Base-by-base conservation (phyloP, 2,329 filamentous ascomycete species). In the Aurifilum marmelostoma region DNA sequence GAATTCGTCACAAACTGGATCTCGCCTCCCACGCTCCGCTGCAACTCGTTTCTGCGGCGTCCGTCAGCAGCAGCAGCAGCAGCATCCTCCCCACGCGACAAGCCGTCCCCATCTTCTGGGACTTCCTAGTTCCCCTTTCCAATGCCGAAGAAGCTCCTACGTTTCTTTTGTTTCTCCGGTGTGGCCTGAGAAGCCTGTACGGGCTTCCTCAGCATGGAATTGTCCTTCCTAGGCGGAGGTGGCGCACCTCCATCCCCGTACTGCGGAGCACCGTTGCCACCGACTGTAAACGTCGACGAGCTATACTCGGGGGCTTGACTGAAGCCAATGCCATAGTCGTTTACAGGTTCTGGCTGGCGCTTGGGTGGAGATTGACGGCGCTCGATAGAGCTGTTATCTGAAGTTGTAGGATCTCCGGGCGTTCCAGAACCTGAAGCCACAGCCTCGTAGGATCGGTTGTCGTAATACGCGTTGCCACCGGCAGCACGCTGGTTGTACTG, bases 321-420 rank as follows among this genome's bases (percentile, higher is more conserved):
- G 74, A 87, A 86, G 58, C 81, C 83, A 72, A 90, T 90, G 64
- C 91, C 91, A 74, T 92, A 92, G 72, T 85, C 86, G 66, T 91
- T 90, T 7, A 80, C 75, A 9, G 85, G 84, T 63, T 89, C 85
- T 37, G 75, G 76, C 68, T 78, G 77, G 34, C 83, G 86, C 74
- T 87, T 86, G 47, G 83, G 81, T 6, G 84, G 83, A 65, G 89
- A 86, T 69, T 84, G 82, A 32, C 89, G 83, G 71, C 93, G 90
- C 77, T 97, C 93, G 74, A 97, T 88, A 1, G 93, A 97, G 81
- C 93, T 97, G 81, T 97, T 97, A 77, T 97, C 92, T 76, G 94
- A 97, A 81, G 92, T 96, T 67, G 86, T 82, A 56, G 89, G 89
- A 69, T 97, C 94, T 66, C 83, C 89, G 72, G 90, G 88, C 73